These are phyloP conservation scores for Aspergillus terreus DNA, from an alignment of 2,329 filamentous ascomycete genomes.

Conservation along the genomic window DNA sequence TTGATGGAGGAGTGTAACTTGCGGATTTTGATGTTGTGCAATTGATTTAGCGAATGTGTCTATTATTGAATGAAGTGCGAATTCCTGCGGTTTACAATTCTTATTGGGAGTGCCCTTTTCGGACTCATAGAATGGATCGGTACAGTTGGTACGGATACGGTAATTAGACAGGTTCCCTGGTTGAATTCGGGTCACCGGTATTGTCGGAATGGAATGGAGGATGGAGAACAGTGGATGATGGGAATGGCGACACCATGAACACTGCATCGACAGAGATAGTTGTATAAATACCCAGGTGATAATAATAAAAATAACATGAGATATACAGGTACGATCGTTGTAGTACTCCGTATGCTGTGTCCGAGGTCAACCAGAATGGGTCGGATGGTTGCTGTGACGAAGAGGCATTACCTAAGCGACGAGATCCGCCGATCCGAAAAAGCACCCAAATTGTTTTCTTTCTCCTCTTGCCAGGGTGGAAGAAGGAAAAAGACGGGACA, in stretches of 20 bases:
- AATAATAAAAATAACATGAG: neutral
- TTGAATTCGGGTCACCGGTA: too few species aligned
- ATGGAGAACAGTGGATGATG: neutral
- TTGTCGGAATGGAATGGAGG: neutral
- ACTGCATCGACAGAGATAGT: neutral
- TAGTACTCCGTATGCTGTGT: neutral
- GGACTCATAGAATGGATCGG: too few species aligned
- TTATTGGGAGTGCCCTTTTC: too few species aligned
- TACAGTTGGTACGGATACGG: neutral
- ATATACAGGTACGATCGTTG: too few species aligned
- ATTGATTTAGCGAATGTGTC: too few species aligned
- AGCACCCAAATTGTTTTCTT: conserved; percentile 23
- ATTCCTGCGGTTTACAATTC: too few species aligned
- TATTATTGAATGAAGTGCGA: too few species aligned
- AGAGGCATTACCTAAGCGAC: conserved; percentile 28
- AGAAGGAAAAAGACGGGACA: conserved; percentile 3
- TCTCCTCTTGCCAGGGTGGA: conserved; percentile 16
- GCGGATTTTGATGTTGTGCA: too few species aligned
- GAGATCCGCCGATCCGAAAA: conserved; percentile 36
- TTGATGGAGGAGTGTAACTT: too few species aligned
- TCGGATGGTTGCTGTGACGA: conserved; percentile 32
- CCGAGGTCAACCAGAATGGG: neutral
- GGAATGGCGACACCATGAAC: too few species aligned
- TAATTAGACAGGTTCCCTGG: neutral
- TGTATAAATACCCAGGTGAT: neutral